Conservation (phyloP, 768 basidiomycete species). For the Saitozyma sp. region DNA sequence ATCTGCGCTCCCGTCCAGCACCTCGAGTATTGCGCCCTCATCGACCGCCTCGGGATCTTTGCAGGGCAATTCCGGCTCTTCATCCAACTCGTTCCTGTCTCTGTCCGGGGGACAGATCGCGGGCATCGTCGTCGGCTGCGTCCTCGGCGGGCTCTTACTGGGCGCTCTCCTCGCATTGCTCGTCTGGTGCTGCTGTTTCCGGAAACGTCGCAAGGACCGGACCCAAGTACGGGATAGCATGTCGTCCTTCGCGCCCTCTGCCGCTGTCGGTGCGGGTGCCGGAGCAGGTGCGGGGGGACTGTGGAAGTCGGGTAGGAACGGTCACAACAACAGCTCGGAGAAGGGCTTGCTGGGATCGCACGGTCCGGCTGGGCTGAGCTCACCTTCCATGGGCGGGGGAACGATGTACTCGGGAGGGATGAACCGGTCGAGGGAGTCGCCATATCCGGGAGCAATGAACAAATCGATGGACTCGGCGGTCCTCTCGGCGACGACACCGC, state of each 20-base stretch:
- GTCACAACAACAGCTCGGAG: constrained; percentile 20
- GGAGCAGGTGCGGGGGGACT: not conserved
- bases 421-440: not conserved
- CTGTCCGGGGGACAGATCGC: constrained; percentile 41
- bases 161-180: constrained; percentile 32
- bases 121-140: constrained; percentile 44
- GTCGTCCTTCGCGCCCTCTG: constrained; percentile 24
- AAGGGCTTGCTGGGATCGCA: constrained; percentile 34
- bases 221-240: constrained; percentile 5
- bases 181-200: constrained; percentile 19
- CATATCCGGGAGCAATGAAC: not conserved
- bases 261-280: constrained; percentile 1
- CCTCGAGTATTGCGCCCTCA: constrained; percentile 8
- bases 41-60: constrained; percentile 10
- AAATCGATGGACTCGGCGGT: constrained; percentile 7
- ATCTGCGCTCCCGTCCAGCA: not conserved
- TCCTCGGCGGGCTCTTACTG: constrained; percentile 46
- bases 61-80: constrained; percentile 6
- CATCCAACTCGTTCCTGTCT: no score
- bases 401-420: constrained; percentile 30
- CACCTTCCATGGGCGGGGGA: constrained; percentile 40
- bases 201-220: constrained; percentile 6
- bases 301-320: not conserved
- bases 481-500: no score
- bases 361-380: constrained; percentile 12